Evolutionary conservation across 1,284 basidiomycete genomes (phyloP).

Genomic region (Fomitopsis betulina): DNA sequence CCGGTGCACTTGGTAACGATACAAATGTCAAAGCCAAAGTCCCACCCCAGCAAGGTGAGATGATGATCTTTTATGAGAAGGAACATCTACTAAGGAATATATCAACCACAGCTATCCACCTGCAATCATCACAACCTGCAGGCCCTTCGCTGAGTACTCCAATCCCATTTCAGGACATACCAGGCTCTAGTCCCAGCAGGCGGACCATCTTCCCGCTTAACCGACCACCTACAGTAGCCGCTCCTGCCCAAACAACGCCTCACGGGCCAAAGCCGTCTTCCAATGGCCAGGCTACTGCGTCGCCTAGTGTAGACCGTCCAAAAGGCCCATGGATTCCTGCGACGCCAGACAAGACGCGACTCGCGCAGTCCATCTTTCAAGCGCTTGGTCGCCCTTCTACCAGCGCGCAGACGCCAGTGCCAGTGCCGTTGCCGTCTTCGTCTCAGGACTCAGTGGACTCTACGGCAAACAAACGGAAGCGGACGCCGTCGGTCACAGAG

Average conservation of each 20-base stretch:
- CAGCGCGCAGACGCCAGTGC: not conserved
- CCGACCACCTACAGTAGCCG: not conserved
- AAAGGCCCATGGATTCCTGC: slow-evolving; percentile 26
- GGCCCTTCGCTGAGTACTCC: not conserved
- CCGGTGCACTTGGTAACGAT: too few species aligned
- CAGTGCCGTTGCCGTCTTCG: not conserved
- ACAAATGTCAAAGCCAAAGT: too few species aligned
- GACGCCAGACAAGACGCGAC: slow-evolving; percentile 32
- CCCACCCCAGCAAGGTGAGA: too few species aligned
- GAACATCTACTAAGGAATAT: not conserved
- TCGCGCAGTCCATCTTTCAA: slow-evolving; percentile 40
- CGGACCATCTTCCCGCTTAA: not conserved
- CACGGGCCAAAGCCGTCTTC: not conserved
- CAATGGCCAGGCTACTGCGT: not conserved
- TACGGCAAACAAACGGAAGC: slow-evolving; percentile 5
- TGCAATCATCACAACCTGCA: not conserved
- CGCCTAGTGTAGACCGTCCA: not conserved
- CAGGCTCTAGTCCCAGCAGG: not conserved
- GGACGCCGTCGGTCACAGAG: slow-evolving; percentile 3
- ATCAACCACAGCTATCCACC: too few species aligned
- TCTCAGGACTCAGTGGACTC: not conserved
- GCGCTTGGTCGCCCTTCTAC: slow-evolving; percentile 29
- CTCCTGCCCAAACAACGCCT: not conserved
- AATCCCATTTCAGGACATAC: not conserved
- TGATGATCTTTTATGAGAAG: too few species aligned